Conservation (phyloP, 2,329 filamentous ascomycete genomes). For the Meredithiella fracta region DNA sequence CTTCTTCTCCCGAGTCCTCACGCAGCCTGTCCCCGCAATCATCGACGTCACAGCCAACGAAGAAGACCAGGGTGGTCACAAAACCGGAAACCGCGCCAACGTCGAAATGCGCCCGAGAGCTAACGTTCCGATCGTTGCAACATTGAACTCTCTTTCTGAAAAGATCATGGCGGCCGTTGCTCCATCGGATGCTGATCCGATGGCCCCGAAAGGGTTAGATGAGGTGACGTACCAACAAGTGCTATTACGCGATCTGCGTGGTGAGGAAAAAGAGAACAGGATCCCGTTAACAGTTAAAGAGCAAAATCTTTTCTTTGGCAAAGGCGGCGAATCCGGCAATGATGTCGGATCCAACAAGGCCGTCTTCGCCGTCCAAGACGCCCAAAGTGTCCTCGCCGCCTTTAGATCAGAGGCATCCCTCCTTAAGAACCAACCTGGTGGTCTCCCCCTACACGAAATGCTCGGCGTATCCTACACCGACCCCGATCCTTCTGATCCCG, state of each 20-base stretch:
- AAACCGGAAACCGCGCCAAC: slow-evolving; percentile 70
- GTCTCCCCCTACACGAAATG: slow-evolving; percentile 42
- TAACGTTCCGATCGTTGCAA: slow-evolving; percentile 76
- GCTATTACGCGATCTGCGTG: slow-evolving; percentile 62
- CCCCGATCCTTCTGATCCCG: slow-evolving; percentile 29
- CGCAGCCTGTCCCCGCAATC: slow-evolving; percentile 63
- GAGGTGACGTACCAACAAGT: slow-evolving; percentile 61
- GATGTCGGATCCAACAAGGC: slow-evolving; percentile 25
- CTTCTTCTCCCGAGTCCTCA: slow-evolving; percentile 36
- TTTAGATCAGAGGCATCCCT: slow-evolving; percentile 39
- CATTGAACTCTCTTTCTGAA: slow-evolving; percentile 77
- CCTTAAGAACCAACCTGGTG: slow-evolving; percentile 27
- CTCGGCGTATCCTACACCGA: slow-evolving; percentile 58
- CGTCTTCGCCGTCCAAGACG: slow-evolving; percentile 52
- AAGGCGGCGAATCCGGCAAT: slow-evolving; percentile 27
- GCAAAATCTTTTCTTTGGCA: slow-evolving; percentile 66
- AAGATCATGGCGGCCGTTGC: slow-evolving; percentile 84
- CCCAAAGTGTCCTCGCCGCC: slow-evolving; percentile 47
- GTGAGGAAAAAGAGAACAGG: slow-evolving; percentile 54
- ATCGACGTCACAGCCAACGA: slow-evolving; percentile 91
- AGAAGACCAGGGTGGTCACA: slow-evolving; percentile 75
- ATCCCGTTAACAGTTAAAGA: slow-evolving; percentile 79
- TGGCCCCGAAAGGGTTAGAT: slow-evolving; percentile 42
- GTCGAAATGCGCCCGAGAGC: slow-evolving; percentile 70
- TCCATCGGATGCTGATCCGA: slow-evolving; percentile 53